A percentile compares a stretch with the other conserved stretches of the same genome.
Evolutionary conservation across 495 filamentous ascomycete species (phyloP).

Genomic region (Mycothermus thermophilus): DNA sequence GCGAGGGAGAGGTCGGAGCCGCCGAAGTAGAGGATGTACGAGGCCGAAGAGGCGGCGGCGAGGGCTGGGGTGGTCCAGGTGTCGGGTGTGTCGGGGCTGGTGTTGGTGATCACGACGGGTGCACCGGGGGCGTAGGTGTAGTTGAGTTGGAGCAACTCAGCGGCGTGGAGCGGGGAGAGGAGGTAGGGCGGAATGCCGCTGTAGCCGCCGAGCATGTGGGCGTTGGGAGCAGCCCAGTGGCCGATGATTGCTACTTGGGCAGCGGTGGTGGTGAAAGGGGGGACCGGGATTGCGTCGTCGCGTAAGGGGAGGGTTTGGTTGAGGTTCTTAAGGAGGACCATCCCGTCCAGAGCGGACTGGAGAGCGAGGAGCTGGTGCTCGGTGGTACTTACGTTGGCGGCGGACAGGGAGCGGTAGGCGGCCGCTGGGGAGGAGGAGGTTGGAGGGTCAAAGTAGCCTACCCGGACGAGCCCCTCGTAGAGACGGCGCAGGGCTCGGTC

Average conservation of each 20-base stretch:
- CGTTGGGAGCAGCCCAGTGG: constrained; percentile 23
- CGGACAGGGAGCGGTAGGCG: constrained; percentile 7
- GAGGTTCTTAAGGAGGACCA: constrained; percentile 30
- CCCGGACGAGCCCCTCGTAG: constrained; percentile 34
- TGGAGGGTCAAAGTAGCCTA: constrained; percentile 20
- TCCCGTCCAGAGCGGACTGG: constrained; percentile 21
- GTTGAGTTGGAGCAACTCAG: constrained; percentile 5
- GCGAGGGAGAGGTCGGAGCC: constrained; percentile 29
- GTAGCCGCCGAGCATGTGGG: constrained; percentile 29
- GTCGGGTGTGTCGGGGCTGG: constrained; percentile 44
- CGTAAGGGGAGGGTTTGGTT: constrained; percentile 17
- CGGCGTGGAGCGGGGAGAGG: constrained; percentile 14
- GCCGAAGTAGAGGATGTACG: constrained; percentile 31
- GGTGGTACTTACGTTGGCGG: constrained; percentile 13
- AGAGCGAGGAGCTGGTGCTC: constrained; percentile 21
- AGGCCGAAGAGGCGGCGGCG: constrained; percentile 24
- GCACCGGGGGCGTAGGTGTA: constrained; percentile 19
- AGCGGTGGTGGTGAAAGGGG: constrained; percentile 8
- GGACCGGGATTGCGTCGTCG: too few species aligned
- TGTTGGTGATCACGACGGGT: constrained; percentile 25
- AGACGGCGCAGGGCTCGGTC: constrained; percentile 12
- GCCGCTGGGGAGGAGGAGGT: too few species aligned
- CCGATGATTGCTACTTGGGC: constrained; percentile 33
- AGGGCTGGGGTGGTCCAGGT: constrained; percentile 37
- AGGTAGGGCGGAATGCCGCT: constrained; percentile 24